Conservation (phyloP, 2,329 filamentous ascomycete species). For the Aspergillus piperis region DNA sequence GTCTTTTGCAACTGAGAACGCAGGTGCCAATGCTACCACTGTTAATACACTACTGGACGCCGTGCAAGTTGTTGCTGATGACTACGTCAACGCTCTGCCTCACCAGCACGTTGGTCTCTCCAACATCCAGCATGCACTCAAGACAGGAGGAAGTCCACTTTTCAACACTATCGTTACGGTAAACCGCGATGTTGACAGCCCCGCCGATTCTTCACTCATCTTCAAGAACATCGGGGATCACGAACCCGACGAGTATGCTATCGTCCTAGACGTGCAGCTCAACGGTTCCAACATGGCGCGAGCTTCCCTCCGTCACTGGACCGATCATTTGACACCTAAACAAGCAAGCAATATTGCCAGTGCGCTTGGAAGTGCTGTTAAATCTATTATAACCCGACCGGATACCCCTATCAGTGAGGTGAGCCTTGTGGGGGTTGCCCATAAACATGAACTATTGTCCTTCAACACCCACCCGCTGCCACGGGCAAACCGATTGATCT, state of each 20-base stretch:
- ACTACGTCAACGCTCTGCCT: neutral
- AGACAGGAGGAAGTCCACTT: neutral
- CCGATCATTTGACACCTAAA: neutral
- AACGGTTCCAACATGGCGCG: neutral
- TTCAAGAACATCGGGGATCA: neutral
- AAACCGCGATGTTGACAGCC: neutral
- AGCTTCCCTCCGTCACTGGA: neutral
- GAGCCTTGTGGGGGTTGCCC: neutral
- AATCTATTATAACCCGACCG: neutral
- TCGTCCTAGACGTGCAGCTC: neutral
- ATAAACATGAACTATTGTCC: neutral
- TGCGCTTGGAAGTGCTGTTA: neutral
- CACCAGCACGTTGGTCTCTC: neutral
- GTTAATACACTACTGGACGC: neutral
- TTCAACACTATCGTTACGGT: neutral
- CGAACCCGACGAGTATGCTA: neutral
- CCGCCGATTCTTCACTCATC: neutral
- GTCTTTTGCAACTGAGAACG: neutral
- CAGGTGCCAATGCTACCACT: neutral
- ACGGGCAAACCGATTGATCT: neutral
- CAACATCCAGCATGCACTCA: neutral
- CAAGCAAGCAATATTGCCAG: neutral
- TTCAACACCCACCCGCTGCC: neutral
- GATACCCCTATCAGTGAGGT: neutral
- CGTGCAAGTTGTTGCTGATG: neutral